Base-by-base conservation (phyloP, 768 basidiomycete genomes). In the Suillus subluteus region DNA sequence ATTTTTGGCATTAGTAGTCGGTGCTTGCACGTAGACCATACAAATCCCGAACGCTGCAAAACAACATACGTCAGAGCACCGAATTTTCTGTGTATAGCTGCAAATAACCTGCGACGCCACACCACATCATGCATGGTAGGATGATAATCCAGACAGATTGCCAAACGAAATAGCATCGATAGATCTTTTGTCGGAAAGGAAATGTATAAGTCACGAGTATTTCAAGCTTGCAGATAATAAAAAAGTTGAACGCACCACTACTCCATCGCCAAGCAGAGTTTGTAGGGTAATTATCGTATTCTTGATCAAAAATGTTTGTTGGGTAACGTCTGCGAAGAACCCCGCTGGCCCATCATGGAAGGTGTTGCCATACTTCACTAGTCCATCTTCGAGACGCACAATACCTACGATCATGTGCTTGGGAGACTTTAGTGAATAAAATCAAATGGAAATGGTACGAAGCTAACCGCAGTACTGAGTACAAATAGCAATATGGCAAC, bases 281-380 rank as follows among this genome's bases (percentile, higher is more conserved):
- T 71, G 68, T 9, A 71, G 7, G 11, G 44, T 59, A 43, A 70
- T 73, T 11, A 75, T 61, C 7, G 65, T 67, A 56, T 71, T 74
- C 56, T 75, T 75, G 59, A 70, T 70, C 23, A 73, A 59, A 52
- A 75, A 75, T 3, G 72, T 71, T 13, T 56, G 62, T 44, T 76
- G 62, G 41, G 68, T 69, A 4, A 66, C 63, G 44, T 72, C 68
- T 3, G 69, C 69, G 65, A 76, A 75, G 63, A 67, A 75, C 1
- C 67, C 72, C 6, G 64, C 6, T 9, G 75, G 73, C 6, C 74
- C 75, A 1, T 70, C 73, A n/a, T 67, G 71, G 32, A 63, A 63
- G 11, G 61, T 69, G 44, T 68, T 66, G 12, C 75, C 67, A 44
- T 67, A 56, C 32, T 26, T 37, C 11, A 75, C 6, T 4, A 76